Base-by-base conservation (phyloP, 371 early-diverging fungal species). In the Circinella umbellata region DNA sequence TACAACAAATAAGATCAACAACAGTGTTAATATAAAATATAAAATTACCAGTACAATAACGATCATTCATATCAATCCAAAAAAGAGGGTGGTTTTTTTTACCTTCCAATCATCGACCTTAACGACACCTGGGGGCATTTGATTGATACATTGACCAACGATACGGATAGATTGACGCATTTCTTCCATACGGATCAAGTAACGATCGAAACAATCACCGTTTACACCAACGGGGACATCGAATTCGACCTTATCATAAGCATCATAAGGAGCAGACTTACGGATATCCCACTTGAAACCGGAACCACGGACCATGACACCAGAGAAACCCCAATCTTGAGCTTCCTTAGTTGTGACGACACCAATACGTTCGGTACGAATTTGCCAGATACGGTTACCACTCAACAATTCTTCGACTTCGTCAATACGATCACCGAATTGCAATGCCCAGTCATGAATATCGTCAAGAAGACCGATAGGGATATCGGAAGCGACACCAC, bases 111-210 rank as follows among this genome's bases (percentile, higher is more conserved):
- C 98, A 66, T 99, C 98, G n/a, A 97, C 93, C 84, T 93, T 94
- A 76, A 96, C 88, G 46, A 93, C 92, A 39, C 99, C 99, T 53
- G 91, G 88, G 49, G 99, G 99, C 92, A 99, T 98, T 76, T 96
- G 84, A 77, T 96, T 93, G 73, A 96, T 76, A 82, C 97, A 97
- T 84, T 99, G 99, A 67, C 85, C 80, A 74, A 99, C 95, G 72
- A 99, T 99, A 66, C 97, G 90, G 63, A 98, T 83, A 42, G 93
- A 92, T 84, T 99, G 98, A 69, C 99, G 92, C 99, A 99, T 99
- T 82, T 99, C 99, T 85, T 98, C 98, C 72, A 95, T 94, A 84
- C 99, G 96, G 84, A 93, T 92, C 76, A 98, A 78, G 82, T 93
- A 99, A 64, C 99, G 92, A 78, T 98, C 98, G 78, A 93, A 99